Conservation (phyloP, 2,329 filamentous ascomycete species). For the Aspergillus chevalieri region DNA sequence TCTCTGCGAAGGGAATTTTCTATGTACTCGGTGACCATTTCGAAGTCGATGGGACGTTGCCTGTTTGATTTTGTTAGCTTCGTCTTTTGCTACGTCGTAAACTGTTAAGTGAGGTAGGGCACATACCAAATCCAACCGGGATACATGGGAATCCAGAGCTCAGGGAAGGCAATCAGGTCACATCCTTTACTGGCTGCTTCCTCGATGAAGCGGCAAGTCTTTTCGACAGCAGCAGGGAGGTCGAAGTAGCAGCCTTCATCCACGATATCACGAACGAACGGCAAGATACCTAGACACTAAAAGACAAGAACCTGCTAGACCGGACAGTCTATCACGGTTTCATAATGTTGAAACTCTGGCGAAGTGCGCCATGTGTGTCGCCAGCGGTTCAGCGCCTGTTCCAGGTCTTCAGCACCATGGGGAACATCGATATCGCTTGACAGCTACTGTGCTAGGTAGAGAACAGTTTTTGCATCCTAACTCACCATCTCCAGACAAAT, state of each 20-base stretch:
- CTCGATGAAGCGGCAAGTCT: slow-evolving; percentile 52
- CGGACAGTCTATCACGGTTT: too few species aligned
- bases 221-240: slow-evolving; percentile 48
- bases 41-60: slow-evolving; percentile 24
- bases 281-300: neutral
- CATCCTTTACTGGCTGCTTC: slow-evolving; percentile 51
- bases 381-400: too few species aligned
- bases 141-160: slow-evolving; percentile 52
- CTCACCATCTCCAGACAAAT: too few species aligned
- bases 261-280: neutral
- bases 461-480: too few species aligned
- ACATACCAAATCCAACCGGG: slow-evolving; percentile 42
- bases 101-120: too few species aligned
- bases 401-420: too few species aligned
- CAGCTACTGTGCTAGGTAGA: too few species aligned
- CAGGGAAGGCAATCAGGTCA: slow-evolving; percentile 51
- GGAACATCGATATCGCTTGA: too few species aligned
- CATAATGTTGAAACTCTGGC: too few species aligned
- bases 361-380: too few species aligned
- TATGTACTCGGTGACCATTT: slow-evolving; percentile 27
- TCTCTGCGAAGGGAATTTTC: slow-evolving; percentile 23
- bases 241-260: slow-evolving; percentile 56
- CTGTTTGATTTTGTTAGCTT: neutral
- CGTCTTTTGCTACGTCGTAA: too few species aligned
- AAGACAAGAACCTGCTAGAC: too few species aligned